phyloP scores from a whole-genome alignment of 2,329 filamentous ascomycete genomes.

The Zarea fungicola region DNA sequence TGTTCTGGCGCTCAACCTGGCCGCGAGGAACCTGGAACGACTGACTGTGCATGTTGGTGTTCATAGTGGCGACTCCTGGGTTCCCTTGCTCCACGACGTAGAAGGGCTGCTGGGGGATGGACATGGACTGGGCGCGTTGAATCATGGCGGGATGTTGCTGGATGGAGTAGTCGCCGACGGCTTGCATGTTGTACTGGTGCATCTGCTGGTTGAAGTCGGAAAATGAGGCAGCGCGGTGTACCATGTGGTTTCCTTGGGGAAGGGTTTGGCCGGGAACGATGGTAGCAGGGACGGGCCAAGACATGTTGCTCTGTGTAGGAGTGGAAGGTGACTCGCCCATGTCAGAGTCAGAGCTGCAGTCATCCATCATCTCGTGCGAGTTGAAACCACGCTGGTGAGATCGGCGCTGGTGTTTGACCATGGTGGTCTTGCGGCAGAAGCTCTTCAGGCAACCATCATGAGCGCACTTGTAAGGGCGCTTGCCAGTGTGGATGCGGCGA shows the following conservation, averaged over 20 bases:
- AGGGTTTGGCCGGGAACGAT: slow-evolving; percentile 34
- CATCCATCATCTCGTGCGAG: slow-evolving; percentile 48
- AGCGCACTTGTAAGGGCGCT: slow-evolving; percentile 59
- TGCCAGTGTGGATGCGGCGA: slow-evolving; percentile 61
- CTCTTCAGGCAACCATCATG: slow-evolving; percentile 61
- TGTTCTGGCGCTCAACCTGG: slow-evolving; percentile 38
- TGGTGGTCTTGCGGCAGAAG: slow-evolving; percentile 68
- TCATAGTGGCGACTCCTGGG: slow-evolving; percentile 57
- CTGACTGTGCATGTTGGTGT: slow-evolving; percentile 45
- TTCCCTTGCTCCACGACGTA: slow-evolving; percentile 59
- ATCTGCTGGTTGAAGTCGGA: slow-evolving; percentile 49
- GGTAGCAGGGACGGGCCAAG: slow-evolving; percentile 45
- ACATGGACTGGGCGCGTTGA: slow-evolving; percentile 43
- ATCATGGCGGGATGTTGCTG: slow-evolving; percentile 31
- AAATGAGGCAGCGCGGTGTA: slow-evolving; percentile 51
- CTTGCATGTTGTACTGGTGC: slow-evolving; percentile 36
- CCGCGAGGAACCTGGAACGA: slow-evolving; percentile 49
- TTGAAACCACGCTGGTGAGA: slow-evolving; percentile 56
- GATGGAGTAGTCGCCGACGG: slow-evolving; percentile 41
- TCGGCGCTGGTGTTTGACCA: slow-evolving; percentile 61
- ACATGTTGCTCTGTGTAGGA: slow-evolving; percentile 45
- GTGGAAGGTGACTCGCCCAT: slow-evolving; percentile 55
- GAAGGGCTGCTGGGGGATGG: slow-evolving; percentile 42
- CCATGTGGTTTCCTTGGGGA: slow-evolving; percentile 30
- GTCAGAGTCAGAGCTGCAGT: slow-evolving; percentile 52